Evolutionary conservation across 177 flowering plant genomes (phyloP), one percentile per base, ranked within the genome.

Genomic region (Tripterygium wilfordii): DNA sequence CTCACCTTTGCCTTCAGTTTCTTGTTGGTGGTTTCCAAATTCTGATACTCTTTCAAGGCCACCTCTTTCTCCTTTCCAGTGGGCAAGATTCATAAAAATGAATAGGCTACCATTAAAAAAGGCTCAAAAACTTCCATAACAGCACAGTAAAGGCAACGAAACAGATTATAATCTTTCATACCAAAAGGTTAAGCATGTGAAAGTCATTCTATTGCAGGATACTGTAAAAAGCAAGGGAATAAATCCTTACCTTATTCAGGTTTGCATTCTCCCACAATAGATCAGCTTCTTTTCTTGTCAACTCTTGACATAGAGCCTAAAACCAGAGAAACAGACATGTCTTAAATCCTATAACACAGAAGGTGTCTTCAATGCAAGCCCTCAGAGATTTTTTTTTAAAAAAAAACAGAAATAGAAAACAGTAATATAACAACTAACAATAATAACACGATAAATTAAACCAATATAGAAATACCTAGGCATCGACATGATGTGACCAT

Each of bases 241-340:
- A 8, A 44, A 2, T 26, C 30, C 66, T 35, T 73, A 88, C 98
- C 77, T 41, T 74, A 64, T 76, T 88, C 51, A 92, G 42, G 39
- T 53, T 70, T 57, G 67, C 81, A 61, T 92, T 92, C 52, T 82
- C 88, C 53, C 46, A 33, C 29, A 74, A 53, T 28, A 88, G 67
- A 53, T 80, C 76, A 19, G 82, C 73, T 47, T 87, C 90, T 65
- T 71, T 88, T 66, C 50, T 68, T 36, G 70, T 76, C 47, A 92
- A 65, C 49, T 82, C 95, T 53, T 82, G 90, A 58, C 78, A 67
- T 26, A 78, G 44, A 52, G 87, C 98, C 98, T 92, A 53, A 0
- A 29, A 18, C 6, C 14, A 20, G 27, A 9, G 10, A 12, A 25
- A 21, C n/a, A 35, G 20, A 31, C n/a, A 41, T 6, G 12, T 30